Conservation (phyloP, 2,329 filamentous ascomycete genomes). For the Fusarium sp. region DNA sequence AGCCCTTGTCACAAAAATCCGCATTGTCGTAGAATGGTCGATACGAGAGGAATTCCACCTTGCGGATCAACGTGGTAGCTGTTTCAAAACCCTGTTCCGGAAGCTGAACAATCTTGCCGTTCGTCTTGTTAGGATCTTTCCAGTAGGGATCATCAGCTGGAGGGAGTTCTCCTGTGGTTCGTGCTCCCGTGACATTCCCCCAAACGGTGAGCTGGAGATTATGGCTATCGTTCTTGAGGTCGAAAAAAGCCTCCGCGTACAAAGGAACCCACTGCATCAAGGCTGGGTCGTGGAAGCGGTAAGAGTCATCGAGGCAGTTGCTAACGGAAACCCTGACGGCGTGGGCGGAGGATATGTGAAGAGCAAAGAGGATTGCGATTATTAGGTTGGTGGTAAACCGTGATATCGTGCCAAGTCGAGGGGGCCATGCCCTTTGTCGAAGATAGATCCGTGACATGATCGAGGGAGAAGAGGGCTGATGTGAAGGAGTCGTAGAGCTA, state of each 20-base stretch:
- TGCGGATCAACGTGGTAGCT: constrained; percentile 79
- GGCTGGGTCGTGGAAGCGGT: constrained; percentile 66
- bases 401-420: constrained; percentile 31
- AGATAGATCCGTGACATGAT: constrained; percentile 32
- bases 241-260: constrained; percentile 80
- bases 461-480: constrained; percentile 13
- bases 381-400: constrained; percentile 45
- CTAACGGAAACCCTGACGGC: constrained; percentile 81
- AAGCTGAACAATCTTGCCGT: constrained; percentile 81
- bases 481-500: constrained; percentile 6
- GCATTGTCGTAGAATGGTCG: constrained; percentile 68
- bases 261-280: constrained; percentile 85
- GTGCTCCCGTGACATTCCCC: constrained; percentile 88
- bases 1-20: constrained; percentile 75
- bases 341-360: constrained; percentile 56
- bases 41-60: constrained; percentile 82
- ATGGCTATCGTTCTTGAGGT: constrained; percentile 69
- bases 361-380: constrained; percentile 52
- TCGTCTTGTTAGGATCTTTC: constrained; percentile 68
- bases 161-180: constrained; percentile 69
- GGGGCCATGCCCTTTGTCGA: constrained; percentile 24
- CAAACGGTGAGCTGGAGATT: constrained; percentile 83
- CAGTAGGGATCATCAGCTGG: constrained; percentile 69
- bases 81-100: constrained; percentile 64
- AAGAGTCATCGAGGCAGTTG: constrained; percentile 80